Conservation (phyloP, 345 rosid genomes). For the Eucalyptus pumila region DNA sequence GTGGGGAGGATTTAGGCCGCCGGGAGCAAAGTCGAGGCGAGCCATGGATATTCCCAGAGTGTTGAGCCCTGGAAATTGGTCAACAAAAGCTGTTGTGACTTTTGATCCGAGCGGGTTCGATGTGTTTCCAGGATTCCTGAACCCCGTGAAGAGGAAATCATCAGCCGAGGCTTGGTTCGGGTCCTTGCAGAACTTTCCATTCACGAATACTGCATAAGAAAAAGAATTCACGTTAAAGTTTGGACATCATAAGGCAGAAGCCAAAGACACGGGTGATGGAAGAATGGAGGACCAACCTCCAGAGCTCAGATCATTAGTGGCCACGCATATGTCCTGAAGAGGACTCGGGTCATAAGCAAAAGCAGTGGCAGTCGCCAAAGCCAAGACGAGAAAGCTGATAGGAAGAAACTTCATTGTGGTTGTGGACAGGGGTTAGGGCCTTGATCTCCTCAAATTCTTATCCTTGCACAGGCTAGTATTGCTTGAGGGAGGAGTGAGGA, state of each 20-base stretch:
- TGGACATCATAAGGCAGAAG: not conserved
- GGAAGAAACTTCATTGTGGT: not conserved
- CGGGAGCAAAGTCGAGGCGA: not conserved
- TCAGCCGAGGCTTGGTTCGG: not conserved
- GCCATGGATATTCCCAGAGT: constrained; percentile 2
- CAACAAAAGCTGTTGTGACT: not conserved
- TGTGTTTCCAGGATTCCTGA: not conserved
- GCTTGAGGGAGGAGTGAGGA: not conserved
- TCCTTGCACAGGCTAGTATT: not conserved
- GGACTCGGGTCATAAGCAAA: not conserved
- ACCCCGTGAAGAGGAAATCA: not conserved
- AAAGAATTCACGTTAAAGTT: not conserved
- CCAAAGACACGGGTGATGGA: not conserved
- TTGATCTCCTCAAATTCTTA: not conserved
- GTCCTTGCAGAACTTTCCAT: constrained; percentile 5
- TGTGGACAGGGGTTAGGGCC: not conserved
- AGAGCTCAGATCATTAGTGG: not conserved
- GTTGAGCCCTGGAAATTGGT: constrained; percentile 1
- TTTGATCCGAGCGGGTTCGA: not conserved
- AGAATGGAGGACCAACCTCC: not conserved
- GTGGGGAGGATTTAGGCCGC: constrained; percentile 4
- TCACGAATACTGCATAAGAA: not conserved
- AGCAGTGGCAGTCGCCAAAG: not conserved
- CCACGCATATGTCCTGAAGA: not conserved
- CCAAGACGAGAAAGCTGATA: not conserved